Evolutionary conservation across 2,329 filamentous ascomycete species (phyloP), one percentile per base, ranked within the genome.

Genomic region (Harringtonia aguacate): DNA sequence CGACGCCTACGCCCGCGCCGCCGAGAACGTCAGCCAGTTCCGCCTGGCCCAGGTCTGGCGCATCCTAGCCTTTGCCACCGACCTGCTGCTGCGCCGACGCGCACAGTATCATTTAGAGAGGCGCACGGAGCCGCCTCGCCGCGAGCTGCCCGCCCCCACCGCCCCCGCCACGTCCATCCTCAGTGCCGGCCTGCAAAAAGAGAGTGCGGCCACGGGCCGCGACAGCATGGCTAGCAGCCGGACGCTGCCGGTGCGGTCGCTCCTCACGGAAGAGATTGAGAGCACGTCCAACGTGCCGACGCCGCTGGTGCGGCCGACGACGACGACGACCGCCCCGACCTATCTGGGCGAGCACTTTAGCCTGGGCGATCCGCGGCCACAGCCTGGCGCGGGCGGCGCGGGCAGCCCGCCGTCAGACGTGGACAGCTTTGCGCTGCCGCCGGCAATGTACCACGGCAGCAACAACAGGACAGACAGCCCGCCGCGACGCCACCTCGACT

Each of bases 31-130:
- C 18, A 70, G 68, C 28, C 64, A 75, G 39, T 81, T 75, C 53
- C 69, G 78, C 1, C 64, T 82, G 0, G 75, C 78, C 6, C 78
- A 82, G 54, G 79, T 76, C 1, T 82, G 78, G 78, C 70, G 76
- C 27, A 67, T 81, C 13, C 55, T 82, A 18, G 69, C 71, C 0
- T 79, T 74, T 52, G 72, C 71, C 10, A 69, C 78, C 50, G 61
- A 64, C 18, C 57, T 79, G 13, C 62, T 82, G 1, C 63, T 82
- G 2, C 62, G 61, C 15, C 66, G 69, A 27, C 67, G 78, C 24
- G 75, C 72, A 1, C 68, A 75, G 36, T 77, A 75, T 47, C 78
- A 82, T 52, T 63, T 75, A 0, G 66, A 78, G 41, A 54, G 58
- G 20, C 67, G 77, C 1, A 59, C 71, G 29, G 5, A 15, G 27